Evolutionary conservation across 2,329 filamentous ascomycete species (phyloP).

Genomic region (Podosphaera leucotricha): DNA sequence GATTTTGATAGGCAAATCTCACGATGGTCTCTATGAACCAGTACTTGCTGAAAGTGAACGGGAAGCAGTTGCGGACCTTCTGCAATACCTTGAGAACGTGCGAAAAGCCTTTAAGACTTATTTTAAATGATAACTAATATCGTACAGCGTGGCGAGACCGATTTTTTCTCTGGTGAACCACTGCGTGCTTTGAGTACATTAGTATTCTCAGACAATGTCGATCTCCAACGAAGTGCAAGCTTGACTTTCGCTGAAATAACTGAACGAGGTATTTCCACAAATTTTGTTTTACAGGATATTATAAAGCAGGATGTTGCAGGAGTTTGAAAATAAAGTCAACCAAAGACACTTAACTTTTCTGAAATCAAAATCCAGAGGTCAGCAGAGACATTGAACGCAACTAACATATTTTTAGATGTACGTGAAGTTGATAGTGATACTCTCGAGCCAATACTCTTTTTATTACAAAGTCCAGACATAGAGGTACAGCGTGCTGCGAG

Average conservation of each 20-base stretch:
- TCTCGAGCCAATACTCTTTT: constrained; percentile 82
- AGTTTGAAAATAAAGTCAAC: background rate
- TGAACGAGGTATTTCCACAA: constrained; percentile 51
- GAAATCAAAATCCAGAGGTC: background rate
- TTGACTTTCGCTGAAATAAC: constrained; percentile 98
- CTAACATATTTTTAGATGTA: constrained; percentile 42
- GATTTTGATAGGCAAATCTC: constrained; percentile 36
- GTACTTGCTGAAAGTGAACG: constrained; percentile 88
- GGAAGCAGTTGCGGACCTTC: constrained; percentile 83
- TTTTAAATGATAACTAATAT: constrained; percentile 5
- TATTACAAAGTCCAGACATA: constrained; percentile 85
- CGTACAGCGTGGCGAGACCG: constrained; percentile 63
- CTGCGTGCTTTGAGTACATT: constrained; percentile 82
- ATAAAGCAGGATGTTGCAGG: background rate
- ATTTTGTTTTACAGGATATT: background rate
- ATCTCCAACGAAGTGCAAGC: constrained; percentile 88
- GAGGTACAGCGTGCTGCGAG: constrained; percentile 94
- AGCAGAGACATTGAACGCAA: background rate
- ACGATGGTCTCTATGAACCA: constrained; percentile 63
- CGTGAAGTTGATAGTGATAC: constrained; percentile 87
- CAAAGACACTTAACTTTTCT: background rate
- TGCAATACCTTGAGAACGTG: constrained; percentile 94
- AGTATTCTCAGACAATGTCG: constrained; percentile 96
- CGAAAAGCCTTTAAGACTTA: constrained; percentile 1
- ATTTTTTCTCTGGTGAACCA: constrained; percentile 94